Evolutionary conservation across 2,329 filamentous ascomycete species (phyloP).

Genomic region (Penicillium sp.): DNA sequence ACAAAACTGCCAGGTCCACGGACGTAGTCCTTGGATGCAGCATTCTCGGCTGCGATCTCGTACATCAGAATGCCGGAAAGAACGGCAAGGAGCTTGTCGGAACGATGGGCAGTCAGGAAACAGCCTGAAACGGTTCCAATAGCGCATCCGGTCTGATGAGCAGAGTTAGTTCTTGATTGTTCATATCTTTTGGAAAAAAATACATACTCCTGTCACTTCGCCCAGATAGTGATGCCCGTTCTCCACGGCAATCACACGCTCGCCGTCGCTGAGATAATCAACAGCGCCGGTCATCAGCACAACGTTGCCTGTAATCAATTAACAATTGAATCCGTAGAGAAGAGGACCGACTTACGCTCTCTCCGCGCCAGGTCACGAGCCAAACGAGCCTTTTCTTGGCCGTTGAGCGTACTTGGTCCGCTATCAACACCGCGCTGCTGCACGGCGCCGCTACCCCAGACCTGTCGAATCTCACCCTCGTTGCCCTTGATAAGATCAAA

Average conservation of each 20-base stretch:
- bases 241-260: slow-evolving; percentile 59
- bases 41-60: slow-evolving; percentile 70
- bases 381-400: slow-evolving; percentile 56
- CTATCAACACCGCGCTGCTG: slow-evolving; percentile 85
- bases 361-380: slow-evolving; percentile 63
- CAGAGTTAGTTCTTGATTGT: slow-evolving; percentile 1
- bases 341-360: slow-evolving; percentile 45
- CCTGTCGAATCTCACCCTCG: slow-evolving; percentile 76
- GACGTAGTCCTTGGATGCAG: slow-evolving; percentile 56
- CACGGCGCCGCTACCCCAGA: slow-evolving; percentile 55
- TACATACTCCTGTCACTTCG: slow-evolving; percentile 44
- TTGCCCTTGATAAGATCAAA: slow-evolving; percentile 93
- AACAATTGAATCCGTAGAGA: neutral
- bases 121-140: slow-evolving; percentile 77
- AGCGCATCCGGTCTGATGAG: slow-evolving; percentile 65
- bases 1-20: slow-evolving; percentile 82
- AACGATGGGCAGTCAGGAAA: slow-evolving; percentile 60
- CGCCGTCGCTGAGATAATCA: slow-evolving; percentile 74
- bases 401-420: slow-evolving; percentile 51
- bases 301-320: slow-evolving; percentile 48
- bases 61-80: slow-evolving; percentile 71
- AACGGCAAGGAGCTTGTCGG: slow-evolving; percentile 66
- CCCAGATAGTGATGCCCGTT: slow-evolving; percentile 66
- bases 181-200: too few species aligned
- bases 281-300: slow-evolving; percentile 76